A percentile compares a stretch with the other conserved stretches of the same genome.
Evolutionary conservation across 1,284 basidiomycete species (phyloP).

Genomic region (Rhodofomes roseus): DNA sequence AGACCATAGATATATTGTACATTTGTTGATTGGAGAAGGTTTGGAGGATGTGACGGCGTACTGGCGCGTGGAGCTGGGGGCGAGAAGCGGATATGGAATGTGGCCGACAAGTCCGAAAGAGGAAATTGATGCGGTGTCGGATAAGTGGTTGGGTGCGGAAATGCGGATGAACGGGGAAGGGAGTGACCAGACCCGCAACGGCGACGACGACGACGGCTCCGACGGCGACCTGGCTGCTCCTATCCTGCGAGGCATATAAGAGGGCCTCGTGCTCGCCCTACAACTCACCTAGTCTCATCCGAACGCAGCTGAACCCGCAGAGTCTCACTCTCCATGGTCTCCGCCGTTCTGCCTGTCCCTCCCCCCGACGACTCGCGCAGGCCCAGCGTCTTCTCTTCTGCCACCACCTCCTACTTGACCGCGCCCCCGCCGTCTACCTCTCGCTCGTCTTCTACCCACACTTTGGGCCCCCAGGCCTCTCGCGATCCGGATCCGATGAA

Average conservation of each 20-base stretch:
- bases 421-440: conserved; percentile 22
- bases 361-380: conserved; percentile 21
- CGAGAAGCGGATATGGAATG: neutral
- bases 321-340: conserved; percentile 12
- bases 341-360: conserved; percentile 17
- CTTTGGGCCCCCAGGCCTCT: conserved; percentile 17
- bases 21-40: too few species aligned
- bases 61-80: neutral
- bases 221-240: neutral
- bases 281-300: neutral
- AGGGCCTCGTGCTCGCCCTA: neutral
- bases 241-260: neutral
- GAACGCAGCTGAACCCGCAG: neutral
- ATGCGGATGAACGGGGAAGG: neutral
- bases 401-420: conserved; percentile 22
- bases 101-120: neutral
- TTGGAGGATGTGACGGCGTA: neutral
- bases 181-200: neutral
- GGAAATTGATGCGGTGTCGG: neutral
- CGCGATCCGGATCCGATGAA: conserved; percentile 24
- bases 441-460: conserved; percentile 34
- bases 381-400: conserved; percentile 20
- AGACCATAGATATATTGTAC: too few species aligned
- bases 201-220: neutral
- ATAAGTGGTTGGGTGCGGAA: neutral